Evolutionary conservation across 257 asterid species (phyloP).

Genomic region (Leonotis leonurus): DNA sequence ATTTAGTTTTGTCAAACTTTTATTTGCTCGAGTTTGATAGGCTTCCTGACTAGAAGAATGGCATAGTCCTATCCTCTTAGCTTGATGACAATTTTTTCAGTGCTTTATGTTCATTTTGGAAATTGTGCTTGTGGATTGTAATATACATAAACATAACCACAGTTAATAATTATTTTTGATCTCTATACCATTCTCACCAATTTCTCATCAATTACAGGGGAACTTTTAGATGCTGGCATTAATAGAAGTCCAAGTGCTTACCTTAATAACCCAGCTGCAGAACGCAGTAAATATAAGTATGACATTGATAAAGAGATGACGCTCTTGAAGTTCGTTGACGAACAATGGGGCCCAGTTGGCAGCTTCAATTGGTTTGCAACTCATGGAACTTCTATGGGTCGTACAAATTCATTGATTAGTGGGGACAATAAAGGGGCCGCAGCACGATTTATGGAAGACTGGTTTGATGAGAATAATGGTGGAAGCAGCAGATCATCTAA

Average conservation of each 20-base stretch:
- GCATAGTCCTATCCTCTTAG: slow-evolving; percentile 1
- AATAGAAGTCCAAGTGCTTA: slow-evolving; percentile 97
- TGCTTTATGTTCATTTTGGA: slow-evolving; percentile 6
- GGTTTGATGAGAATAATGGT: slow-evolving; percentile 56
- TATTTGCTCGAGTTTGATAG: not conserved
- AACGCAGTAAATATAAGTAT: slow-evolving; percentile 79
- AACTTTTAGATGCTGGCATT: slow-evolving; percentile 80
- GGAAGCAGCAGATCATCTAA: slow-evolving; percentile 27
- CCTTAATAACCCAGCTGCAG: slow-evolving; percentile 83
- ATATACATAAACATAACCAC: not conserved
- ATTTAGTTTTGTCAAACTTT: not conserved
- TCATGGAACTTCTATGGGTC: slow-evolving; percentile 99
- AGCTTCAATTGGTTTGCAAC: slow-evolving; percentile 99
- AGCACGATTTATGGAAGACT: slow-evolving; percentile 97
- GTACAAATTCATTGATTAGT: slow-evolving; percentile 84
- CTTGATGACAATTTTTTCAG: not conserved
- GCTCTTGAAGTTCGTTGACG: slow-evolving; percentile 78
- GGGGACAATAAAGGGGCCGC: slow-evolving; percentile 99
- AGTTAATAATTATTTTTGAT: not conserved
- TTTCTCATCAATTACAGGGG: slow-evolving; percentile 56
- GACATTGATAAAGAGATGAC: slow-evolving; percentile 92
- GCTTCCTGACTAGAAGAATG: not conserved
- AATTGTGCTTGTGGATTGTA: not conserved
- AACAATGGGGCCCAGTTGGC: slow-evolving; percentile 98
- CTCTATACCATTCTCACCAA: slow-evolving; percentile 8